Conservation (phyloP, 306 rosid species). For the Prunus campanulata region DNA sequence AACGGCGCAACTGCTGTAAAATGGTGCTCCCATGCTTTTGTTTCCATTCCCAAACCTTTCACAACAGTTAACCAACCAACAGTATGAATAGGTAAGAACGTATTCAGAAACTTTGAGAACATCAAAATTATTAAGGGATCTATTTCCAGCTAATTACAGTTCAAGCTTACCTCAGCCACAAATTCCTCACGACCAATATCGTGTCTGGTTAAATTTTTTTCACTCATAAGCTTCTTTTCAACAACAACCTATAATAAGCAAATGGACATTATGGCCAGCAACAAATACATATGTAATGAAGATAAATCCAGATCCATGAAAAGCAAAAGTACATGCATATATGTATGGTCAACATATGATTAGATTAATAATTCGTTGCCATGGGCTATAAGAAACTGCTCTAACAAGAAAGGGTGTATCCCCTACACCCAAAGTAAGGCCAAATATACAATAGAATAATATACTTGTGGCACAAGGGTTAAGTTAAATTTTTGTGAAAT, state of each 20-base stretch:
- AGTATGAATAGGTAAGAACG: constrained; percentile 9
- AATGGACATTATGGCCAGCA: background rate
- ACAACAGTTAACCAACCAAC: constrained; percentile 23
- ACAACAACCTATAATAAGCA: constrained; percentile 71
- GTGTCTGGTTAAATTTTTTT: constrained; percentile 60
- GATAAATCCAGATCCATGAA: constrained; percentile 1
- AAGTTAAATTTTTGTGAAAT: background rate
- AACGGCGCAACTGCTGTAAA: constrained; percentile 70
- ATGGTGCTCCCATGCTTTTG: constrained; percentile 74
- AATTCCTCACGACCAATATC: constrained; percentile 80
- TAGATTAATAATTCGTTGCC: background rate
- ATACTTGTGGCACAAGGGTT: background rate
- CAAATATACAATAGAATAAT: background rate
- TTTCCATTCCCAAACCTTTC: constrained; percentile 92
- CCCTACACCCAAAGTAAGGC: background rate
- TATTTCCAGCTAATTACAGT: background rate
- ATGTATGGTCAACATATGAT: background rate
- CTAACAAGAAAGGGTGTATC: background rate
- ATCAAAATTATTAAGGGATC: background rate
- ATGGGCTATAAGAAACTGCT: background rate
- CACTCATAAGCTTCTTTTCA: constrained; percentile 94
- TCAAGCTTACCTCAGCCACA: constrained; percentile 61
- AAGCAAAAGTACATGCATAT: background rate
- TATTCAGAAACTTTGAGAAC: constrained; percentile 1
- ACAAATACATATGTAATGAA: background rate